phyloP scores from a whole-genome alignment of 371 early-diverging fungal species.

The Mortierella sp. region DNA sequence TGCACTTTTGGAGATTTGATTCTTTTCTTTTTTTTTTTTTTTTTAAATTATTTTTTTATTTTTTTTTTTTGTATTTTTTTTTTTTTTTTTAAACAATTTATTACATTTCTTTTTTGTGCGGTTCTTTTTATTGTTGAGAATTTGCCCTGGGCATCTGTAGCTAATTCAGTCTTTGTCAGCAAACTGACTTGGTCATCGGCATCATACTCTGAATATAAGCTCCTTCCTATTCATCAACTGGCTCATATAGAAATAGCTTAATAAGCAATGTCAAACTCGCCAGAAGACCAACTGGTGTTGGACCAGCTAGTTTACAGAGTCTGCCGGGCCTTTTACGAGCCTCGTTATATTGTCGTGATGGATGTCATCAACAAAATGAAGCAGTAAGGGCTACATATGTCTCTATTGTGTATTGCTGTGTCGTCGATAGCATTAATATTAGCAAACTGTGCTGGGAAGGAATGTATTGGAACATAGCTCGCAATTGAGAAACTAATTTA shows the following conservation, averaged over 20 bases:
- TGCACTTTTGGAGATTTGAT: neutral
- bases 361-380: conserved; percentile 80
- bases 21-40: too few species aligned
- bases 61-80: neutral
- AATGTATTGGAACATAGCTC: too few species aligned
- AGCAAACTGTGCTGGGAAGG: too few species aligned
- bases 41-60: too few species aligned
- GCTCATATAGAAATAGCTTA: neutral
- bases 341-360: conserved; percentile 83
- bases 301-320: conserved; percentile 84
- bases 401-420: neutral
- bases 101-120: too few species aligned
- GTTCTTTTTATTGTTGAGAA: neutral
- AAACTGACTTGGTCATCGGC: neutral
- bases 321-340: conserved; percentile 89
- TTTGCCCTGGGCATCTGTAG: neutral
- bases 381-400: conserved; percentile 47
- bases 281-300: conserved; percentile 62
- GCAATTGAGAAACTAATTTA: neutral
- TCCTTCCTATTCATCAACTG: neutral
- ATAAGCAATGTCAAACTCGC: conserved; percentile 53
- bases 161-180: neutral
- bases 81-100: neutral
- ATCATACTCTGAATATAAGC: neutral
- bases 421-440: too few species aligned